Evolutionary conservation across 352 stramenopile species (phyloP), one percentile per base, ranked within the genome.

Genomic region (Phytophthora pini): DNA sequence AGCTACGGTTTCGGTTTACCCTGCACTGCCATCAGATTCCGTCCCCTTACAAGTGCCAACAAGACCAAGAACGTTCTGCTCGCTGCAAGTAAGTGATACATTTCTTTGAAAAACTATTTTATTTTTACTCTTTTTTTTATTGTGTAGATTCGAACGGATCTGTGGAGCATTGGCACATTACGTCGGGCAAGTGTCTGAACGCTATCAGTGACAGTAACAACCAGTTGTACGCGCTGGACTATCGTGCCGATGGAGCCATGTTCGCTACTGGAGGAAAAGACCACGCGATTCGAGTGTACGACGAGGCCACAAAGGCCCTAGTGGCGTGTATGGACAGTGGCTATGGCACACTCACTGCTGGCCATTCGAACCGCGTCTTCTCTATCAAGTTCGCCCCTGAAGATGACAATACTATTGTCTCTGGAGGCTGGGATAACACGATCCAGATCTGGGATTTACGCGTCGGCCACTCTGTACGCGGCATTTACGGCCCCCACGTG

Each of bases 131-230:
- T 2, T 36, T 11, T 29, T 54, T 32, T 56, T 31, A n/a, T 22
- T 56, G n/a, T 65, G 44, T 53, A 91, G 88, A 95, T 70, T 92
- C 86, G 29, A 93, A 94, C 49, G 90, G 92, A 17, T 93, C 82
- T 13, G 87, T 98, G 31, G 85, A 97, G 59, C 90, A 97, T 66
- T 98, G 92, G 92, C 93, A 98, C 70, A 92, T 98, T 54, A 97
- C 93, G 20, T 96, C 87, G 3, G 87, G 90, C 50, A 97, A 97
- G 70, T 97, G 90, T 68, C 79, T 98, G 40, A 89, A 95, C 67
- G 80, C 87, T n/a, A 96, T 98, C 74, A 80, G 62, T n/a, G 84
- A 95, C 68, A 81, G 87, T 40, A 63, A 93, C 53, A 96, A 96
- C 65, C 92, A 97, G 62, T 70, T 97, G 11, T 97, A 96, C 62